Conservation (phyloP, 2,329 filamentous ascomycete genomes). For the Orbilia blumenaviensis region DNA sequence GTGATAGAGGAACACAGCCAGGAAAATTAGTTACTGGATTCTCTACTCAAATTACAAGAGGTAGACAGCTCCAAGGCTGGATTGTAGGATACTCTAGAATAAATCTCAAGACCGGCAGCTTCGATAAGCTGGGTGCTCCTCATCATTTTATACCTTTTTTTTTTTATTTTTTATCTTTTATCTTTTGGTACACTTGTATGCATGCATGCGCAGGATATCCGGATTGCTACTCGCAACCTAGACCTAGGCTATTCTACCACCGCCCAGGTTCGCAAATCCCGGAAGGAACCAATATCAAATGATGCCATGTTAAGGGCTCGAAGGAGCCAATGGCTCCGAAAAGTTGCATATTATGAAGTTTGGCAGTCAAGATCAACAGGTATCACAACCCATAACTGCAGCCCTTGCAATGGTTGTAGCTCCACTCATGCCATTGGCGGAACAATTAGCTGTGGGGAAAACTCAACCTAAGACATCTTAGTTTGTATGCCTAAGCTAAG, state of each 20-base stretch:
- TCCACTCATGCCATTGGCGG: slow-evolving; percentile 42
- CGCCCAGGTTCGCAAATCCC: slow-evolving; percentile 16
- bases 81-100: slow-evolving; percentile 13
- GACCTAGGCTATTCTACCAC: slow-evolving; percentile 8
- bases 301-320: slow-evolving; percentile 29
- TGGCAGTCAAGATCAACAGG: slow-evolving; percentile 33
- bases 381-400: slow-evolving; percentile 12
- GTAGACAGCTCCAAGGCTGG: slow-evolving; percentile 16
- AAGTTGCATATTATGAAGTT: slow-evolving; percentile 25
- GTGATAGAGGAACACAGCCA: slow-evolving; percentile 2
- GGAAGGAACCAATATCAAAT: slow-evolving; percentile 11
- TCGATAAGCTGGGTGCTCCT: slow-evolving; percentile 18
- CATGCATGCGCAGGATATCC: neutral
- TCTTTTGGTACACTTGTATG: too few relatives aligned
- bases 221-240: too few relatives aligned
- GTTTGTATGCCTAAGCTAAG: neutral
- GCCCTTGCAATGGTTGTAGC: slow-evolving; percentile 20
- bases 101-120: slow-evolving; percentile 15
- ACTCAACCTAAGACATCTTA: slow-evolving; percentile 32
- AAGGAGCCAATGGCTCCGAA: slow-evolving; percentile 52
- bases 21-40: slow-evolving; percentile 21
- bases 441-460: slow-evolving; percentile 51
- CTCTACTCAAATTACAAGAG: slow-evolving; percentile 16
- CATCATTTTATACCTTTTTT: slow-evolving; percentile 47
- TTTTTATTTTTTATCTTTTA: neutral